Base-by-base conservation (phyloP, 495 filamentous ascomycete species). In the Podospora didyma region DNA sequence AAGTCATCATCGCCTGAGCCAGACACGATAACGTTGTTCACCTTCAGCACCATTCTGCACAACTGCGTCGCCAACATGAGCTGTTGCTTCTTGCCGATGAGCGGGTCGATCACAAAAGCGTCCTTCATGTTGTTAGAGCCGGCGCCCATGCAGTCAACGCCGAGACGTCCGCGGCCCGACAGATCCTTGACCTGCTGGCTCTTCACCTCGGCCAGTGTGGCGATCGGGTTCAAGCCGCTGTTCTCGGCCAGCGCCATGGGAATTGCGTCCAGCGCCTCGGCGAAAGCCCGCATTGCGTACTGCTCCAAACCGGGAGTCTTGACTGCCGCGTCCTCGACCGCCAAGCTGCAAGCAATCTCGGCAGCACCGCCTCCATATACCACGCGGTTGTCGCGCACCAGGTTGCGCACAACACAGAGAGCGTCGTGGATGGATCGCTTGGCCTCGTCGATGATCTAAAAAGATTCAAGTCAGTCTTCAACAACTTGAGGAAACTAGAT, bases 21-120 rank as follows among this genome's bases (percentile, higher is more conserved):
- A 35, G 92, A 84, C 64, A 98, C 88, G 63, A 98, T 98, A 59
- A 98, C 95, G 72, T 97, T 97, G 77, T 89, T 82, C 70, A 94
- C 88, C 85, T 99, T 99, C 55, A 99, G 83, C 61, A 99, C 94
- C 94, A 99, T 99, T 54, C 94, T 86, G 79, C 95, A 97, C 24
- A 99, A 82, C 76, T 99, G 94, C 19, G 94, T 97, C 16, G 94
- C 94, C 51, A 99, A 81, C 71, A 96, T 80, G 56, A 99, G 82
- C 75, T 99, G 94, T 78, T 96, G 91, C 68, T 90, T 84, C 81
- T 99, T 99, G 57, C 92, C 92, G 67, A 99, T 97, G 56, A 99
- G 76, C 26, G 94, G 94, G 65, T 99, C 94, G 65, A 99, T 96
- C 55, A 96, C 95, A 73, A 97, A 97, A 60, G 93, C 88, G 69